phyloP scores from a whole-genome alignment of 805 yeast species.

The Wickerhamiella kazuoi region DNA sequence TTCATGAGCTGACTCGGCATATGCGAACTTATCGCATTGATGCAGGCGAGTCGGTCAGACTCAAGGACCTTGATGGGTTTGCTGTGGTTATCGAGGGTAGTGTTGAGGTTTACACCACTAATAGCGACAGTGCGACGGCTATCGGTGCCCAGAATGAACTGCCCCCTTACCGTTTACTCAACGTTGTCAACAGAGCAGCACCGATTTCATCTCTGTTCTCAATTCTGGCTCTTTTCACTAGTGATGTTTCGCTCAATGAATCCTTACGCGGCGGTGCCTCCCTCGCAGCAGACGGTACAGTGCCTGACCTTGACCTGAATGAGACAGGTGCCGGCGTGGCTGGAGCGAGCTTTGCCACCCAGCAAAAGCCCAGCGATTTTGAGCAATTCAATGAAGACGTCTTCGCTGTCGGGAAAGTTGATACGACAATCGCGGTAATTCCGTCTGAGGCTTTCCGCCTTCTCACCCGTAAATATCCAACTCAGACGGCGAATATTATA shows the following conservation, averaged over 20 bases:
- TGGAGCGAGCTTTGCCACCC: not conserved
- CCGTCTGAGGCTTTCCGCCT: conserved; percentile 69
- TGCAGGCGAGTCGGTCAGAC: conserved; percentile 53
- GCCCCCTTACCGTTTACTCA: conserved; percentile 52
- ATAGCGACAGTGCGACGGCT: conserved; percentile 3
- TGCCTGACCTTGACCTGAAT: conserved; percentile 2
- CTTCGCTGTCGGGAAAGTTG: conserved; percentile 56
- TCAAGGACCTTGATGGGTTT: conserved; percentile 68
- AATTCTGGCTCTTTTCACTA: conserved; percentile 57
- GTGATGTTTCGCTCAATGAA: conserved; percentile 20
- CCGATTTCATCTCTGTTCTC: conserved; percentile 73
- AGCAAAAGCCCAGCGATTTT: conserved; percentile 7
- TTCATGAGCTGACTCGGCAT: conserved; percentile 78
- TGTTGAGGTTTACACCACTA: conserved; percentile 36
- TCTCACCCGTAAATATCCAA: conserved; percentile 58
- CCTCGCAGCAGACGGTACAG: conserved; percentile 1
- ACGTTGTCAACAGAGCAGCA: conserved; percentile 66
- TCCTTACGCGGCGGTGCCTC: conserved; percentile 2
- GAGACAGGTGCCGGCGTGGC: not conserved
- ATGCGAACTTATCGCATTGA: conserved; percentile 77
- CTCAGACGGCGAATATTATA: conserved; percentile 82
- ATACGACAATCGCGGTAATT: conserved; percentile 78
- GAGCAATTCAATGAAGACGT: conserved; percentile 22
- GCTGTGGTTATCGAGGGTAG: conserved; percentile 86
- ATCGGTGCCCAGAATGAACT: conserved; percentile 25